Evolutionary conservation across 129 eudicot genomes (phyloP), one percentile per base, ranked within the genome.

Genomic region (Glebionis coronaria): DNA sequence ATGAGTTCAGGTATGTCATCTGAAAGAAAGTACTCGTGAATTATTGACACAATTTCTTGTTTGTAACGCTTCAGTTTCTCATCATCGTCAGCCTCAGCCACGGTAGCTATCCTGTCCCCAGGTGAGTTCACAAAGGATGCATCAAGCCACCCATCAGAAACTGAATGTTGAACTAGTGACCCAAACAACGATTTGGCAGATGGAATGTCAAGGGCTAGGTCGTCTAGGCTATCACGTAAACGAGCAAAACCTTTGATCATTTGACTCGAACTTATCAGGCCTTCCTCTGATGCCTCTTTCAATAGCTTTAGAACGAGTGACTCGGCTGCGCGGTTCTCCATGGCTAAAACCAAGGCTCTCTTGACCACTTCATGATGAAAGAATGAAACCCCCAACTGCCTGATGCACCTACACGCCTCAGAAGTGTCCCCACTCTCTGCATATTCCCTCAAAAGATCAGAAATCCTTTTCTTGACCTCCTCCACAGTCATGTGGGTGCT

Each of bases 331-430:
- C 76, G 90, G 29, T 55, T 88, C 81, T 91, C 98, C 98, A 91
- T 91, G 28, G 96, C 90, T 23, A 91, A 76, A 63, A 78, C 79
- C 65, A 91, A 73, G 21, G 98, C 98, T 47, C 87, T 82, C 53
- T 91, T 91, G 47, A 91, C 98, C 19, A 91, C 96, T 58, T 91
- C 98, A 68, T 91, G 96, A 62, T 88, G 96, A 74, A 88, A 91
- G 68, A 91, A 91, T 11, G 98, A 59, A 60, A 91, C 98, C 10
- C 85, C 95, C 64, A 91, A 71, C 73, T 88, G 88, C 50, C 98
- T 76, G 38, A 88, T 88, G 68, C 98, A 91, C 75, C 94, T 80
- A 63, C 91, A 91, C 8, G 98, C 96, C 69, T 91, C 98, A 51
- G 90, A 75, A 63, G 96, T 76, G 63, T 91, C 98, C 27, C 98